Percentiles rank a stretch among this genome's conserved stretches.
These are phyloP conservation scores for Aspergillus aculeatinus DNA, from an alignment of 2,329 filamentous ascomycete genomes.

Conservation along the genomic window DNA sequence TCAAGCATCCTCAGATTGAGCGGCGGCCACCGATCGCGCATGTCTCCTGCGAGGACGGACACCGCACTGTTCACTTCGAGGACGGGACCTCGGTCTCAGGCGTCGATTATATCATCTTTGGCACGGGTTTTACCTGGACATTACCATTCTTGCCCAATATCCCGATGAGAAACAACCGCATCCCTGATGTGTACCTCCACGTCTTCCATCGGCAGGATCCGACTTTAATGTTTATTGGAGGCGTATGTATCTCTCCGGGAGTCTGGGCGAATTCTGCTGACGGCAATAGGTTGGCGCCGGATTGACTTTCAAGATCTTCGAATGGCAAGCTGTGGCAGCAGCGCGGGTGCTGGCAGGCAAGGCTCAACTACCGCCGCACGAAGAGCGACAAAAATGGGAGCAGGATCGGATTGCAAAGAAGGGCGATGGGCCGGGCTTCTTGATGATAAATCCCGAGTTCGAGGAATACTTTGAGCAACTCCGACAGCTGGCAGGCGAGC, in stretches of 20 bases:
- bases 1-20: slow-evolving; percentile 54
- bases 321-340: slow-evolving; percentile 65
- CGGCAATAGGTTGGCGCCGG: slow-evolving; percentile 36
- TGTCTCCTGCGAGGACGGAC: slow-evolving; percentile 44
- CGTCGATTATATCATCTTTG: slow-evolving; percentile 65
- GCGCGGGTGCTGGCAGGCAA: slow-evolving; percentile 59
- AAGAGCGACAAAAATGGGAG: slow-evolving; percentile 59
- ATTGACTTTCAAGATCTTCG: slow-evolving; percentile 67
- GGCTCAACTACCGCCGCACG: slow-evolving; percentile 49
- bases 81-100: slow-evolving; percentile 54
- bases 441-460: slow-evolving; percentile 61
- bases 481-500: slow-evolving; percentile 44
- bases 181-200: slow-evolving; percentile 39
- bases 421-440: slow-evolving; percentile 60
- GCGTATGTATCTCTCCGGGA: slow-evolving; percentile 37
- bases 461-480: slow-evolving; percentile 63
- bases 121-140: slow-evolving; percentile 66
- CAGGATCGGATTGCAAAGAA: slow-evolving; percentile 51
- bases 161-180: slow-evolving; percentile 32
- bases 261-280: slow-evolving; percentile 8
- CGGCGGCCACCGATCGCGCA: slow-evolving; percentile 29
- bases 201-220: slow-evolving; percentile 38
- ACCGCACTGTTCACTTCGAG: slow-evolving; percentile 53
- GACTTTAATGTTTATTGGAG: slow-evolving; percentile 40
- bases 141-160: slow-evolving; percentile 60